A percentile compares a stretch with the other conserved stretches of the same genome.
These are phyloP conservation scores for Leishmania aethiopica DNA, from an alignment of 208 protist genomes.

Conservation along the genomic window DNA sequence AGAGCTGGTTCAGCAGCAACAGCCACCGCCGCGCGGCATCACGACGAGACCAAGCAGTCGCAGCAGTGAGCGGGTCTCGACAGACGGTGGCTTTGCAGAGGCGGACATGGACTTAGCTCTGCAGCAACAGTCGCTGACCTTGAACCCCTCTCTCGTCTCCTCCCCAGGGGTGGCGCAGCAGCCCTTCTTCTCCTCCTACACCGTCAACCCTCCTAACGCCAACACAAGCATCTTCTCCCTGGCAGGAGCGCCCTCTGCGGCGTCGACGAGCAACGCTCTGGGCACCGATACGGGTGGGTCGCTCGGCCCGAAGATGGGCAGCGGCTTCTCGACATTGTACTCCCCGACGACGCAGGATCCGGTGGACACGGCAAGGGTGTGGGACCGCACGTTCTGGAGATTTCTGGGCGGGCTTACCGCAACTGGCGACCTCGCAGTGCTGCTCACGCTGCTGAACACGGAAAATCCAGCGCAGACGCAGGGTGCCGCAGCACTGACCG, in stretches of 20 bases:
- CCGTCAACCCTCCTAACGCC: not conserved
- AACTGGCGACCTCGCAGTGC: constrained; percentile 36
- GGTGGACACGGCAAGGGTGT: constrained; percentile 36
- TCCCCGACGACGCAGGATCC: constrained; percentile 18
- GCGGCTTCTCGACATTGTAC: not conserved
- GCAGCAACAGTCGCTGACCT: constrained; percentile 1
- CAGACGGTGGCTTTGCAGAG: not conserved
- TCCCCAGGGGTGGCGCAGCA: not conserved
- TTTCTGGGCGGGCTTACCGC: constrained; percentile 41
- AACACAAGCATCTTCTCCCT: constrained; percentile 11
- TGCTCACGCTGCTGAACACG: constrained; percentile 27
- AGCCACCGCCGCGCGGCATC: constrained; percentile 2
- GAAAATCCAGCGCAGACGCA: constrained; percentile 11
- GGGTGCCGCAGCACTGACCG: not conserved
- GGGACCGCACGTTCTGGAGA: constrained; percentile 47
- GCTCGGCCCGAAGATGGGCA: not conserved
- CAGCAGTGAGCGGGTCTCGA: not conserved
- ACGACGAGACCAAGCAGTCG: constrained; percentile 2
- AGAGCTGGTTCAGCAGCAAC: constrained; percentile 9
- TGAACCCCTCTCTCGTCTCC: not conserved
- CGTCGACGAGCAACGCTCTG: constrained; percentile 8
- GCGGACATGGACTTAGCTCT: not conserved
- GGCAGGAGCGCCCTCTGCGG: not conserved
- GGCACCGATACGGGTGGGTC: constrained; percentile 9
- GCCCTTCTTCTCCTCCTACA: not conserved